phyloP scores from a whole-genome alignment of 345 rosid genomes.

The Eucalyptus brandiana region DNA sequence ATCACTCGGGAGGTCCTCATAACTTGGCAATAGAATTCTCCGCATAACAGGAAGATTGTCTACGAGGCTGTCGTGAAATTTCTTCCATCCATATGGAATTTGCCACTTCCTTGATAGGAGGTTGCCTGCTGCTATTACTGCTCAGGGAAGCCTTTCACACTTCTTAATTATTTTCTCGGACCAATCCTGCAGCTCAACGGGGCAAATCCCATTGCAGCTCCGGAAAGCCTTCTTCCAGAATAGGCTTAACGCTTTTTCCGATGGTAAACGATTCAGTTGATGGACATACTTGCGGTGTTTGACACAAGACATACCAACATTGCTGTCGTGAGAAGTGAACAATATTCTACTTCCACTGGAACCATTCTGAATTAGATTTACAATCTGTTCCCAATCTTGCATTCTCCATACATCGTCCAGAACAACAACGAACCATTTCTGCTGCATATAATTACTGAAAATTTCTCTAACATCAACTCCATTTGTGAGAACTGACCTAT shows the following conservation, averaged over 20 bases:
- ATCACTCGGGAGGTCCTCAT: not conserved
- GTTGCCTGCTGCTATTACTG: not conserved
- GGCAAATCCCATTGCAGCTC: not conserved
- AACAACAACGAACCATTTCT: not conserved
- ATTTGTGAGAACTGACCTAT: not conserved
- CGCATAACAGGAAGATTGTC: not conserved
- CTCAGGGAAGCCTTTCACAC: not conserved
- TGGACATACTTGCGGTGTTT: not conserved
- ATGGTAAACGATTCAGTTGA: not conserved
- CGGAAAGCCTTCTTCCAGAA: not conserved
- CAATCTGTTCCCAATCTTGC: not conserved
- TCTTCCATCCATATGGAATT: not conserved
- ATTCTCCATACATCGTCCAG: conserved; percentile 1
- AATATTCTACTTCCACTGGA: not conserved
- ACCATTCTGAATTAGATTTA: not conserved
- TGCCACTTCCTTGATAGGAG: not conserved
- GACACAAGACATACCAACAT: not conserved
- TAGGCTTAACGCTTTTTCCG: not conserved
- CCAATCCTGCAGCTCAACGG: not conserved
- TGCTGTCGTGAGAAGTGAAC: not conserved
- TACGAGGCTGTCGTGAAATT: not conserved
- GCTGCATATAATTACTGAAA: not conserved
- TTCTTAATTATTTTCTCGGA: not conserved
- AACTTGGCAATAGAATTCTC: not conserved
- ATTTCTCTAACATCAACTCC: not conserved